Percentiles rank a stretch among this genome's conserved stretches.
phyloP scores from a whole-genome alignment of 192 early-diverging fungal species.

The Podila epicladia region DNA sequence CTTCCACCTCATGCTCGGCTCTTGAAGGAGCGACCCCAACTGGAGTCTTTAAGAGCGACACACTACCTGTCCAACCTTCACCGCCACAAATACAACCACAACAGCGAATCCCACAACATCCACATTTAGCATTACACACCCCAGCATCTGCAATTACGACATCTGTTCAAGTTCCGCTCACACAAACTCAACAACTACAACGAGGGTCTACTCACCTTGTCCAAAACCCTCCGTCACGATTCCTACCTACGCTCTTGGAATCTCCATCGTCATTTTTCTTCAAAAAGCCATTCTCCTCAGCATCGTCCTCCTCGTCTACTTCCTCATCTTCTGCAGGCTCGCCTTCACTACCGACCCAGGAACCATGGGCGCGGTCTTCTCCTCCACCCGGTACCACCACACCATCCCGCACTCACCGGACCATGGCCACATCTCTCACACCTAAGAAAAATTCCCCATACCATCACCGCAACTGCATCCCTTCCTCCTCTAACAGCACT shows the following conservation, averaged over 20 bases:
- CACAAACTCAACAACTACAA: conserved; percentile 2
- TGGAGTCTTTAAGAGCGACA: background rate
- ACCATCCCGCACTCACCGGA: background rate
- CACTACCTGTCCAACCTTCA: background rate
- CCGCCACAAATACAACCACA: background rate
- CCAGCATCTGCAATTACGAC: background rate
- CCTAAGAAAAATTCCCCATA: background rate
- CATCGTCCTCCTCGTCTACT: background rate
- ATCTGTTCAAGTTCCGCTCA: background rate
- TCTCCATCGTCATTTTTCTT: conserved; percentile 19
- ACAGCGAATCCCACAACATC: background rate
- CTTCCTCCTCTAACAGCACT: too few species aligned
- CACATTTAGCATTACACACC: background rate
- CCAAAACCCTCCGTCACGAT: background rate
- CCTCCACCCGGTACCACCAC: background rate
- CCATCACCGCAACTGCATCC: background rate
- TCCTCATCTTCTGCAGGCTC: background rate
- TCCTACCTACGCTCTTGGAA: conserved; percentile 14
- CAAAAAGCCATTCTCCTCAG: conserved; percentile 4
- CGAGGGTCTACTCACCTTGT: background rate
- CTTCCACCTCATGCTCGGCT: background rate
- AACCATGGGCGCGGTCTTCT: background rate
- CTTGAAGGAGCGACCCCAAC: background rate
- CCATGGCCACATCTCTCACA: background rate
- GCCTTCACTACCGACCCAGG: background rate